A percentile compares a stretch with the other conserved stretches of the same genome.
These are phyloP conservation scores for Cryptosporidium tyzzeri DNA, from an alignment of 169 alveolate genomes.

Conservation along the genomic window DNA sequence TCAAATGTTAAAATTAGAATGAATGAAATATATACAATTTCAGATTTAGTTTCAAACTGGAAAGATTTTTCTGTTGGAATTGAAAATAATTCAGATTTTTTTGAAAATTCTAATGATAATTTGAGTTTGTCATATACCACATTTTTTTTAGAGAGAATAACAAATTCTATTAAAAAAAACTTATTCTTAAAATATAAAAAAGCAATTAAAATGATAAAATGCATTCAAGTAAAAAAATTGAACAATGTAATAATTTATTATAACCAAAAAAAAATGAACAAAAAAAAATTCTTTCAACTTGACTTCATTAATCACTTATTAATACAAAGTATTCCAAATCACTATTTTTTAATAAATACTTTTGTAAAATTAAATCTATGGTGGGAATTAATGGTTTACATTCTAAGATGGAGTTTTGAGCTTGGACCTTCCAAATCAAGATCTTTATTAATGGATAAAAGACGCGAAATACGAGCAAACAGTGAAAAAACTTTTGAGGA, in stretches of 20 bases:
- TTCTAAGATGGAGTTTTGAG: conserved; percentile 66
- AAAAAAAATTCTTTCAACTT: not conserved
- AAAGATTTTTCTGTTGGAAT: not conserved
- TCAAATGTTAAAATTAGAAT: conserved; percentile 9
- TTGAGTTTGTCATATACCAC: not conserved
- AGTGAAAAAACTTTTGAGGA: conserved; percentile 32
- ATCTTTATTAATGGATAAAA: conserved; percentile 21
- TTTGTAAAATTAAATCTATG: conserved; percentile 58
- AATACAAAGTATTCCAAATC: conserved; percentile 17
- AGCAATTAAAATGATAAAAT: not conserved
- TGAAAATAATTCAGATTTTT: conserved; percentile 6
- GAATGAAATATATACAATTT: not conserved
- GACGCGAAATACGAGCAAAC: not conserved
- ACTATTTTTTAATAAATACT: conserved; percentile 32
- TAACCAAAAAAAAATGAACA: not conserved
- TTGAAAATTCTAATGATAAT: not conserved
- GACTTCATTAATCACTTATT: conserved; percentile 17
- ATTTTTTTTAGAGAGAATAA: conserved; percentile 34
- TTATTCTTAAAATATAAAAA: not conserved
- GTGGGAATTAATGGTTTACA: conserved; percentile 75
- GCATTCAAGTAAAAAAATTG: not conserved
- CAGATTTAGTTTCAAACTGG: not conserved
- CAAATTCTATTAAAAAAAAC: conserved; percentile 15
- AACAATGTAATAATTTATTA: not conserved
- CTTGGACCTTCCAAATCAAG: conserved; percentile 42